Evolutionary conservation across 306 rosid species (phyloP), one percentile per base, ranked within the genome.

Genomic region (Cicer yamashitae): DNA sequence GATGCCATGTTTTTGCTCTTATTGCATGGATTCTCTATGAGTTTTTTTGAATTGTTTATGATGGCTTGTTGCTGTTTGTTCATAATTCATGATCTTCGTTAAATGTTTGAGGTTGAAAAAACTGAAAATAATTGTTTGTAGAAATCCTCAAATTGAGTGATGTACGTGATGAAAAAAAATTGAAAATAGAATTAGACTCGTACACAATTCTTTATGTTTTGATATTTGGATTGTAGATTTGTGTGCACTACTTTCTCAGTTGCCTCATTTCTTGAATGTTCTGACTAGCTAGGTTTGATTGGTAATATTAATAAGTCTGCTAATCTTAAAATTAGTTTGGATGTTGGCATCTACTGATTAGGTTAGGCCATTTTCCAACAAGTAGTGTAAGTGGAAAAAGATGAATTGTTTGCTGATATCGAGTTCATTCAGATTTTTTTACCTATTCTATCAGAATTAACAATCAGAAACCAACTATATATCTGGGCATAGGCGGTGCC

Each of bases 401-500:
- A 15, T 44, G 68, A 73, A 17, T 52, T 70, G 68, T 61, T n/a
- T 62, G 59, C 37, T 61, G 59, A 41, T 52, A 6, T 73, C n/a
- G 8, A 62, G 57, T 79, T 45, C 40, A 13, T 57, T 82, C 38
- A 41, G 12, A 13, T 54, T 61, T 43, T 30, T 63, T 74, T 45
- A 63, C 50, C 37, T 57, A 20, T 22, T 54, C 44, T 62, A 45
- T 63, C 7, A 7, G 39, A 34, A 30, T 52, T 61, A 13, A 11
- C 46, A 17, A 20, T 9, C 14, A 2, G 70, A 60, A 50, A 56
- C 47, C 17, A 60, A 51, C 50, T 45, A 20, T 60, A 12, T 52
- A 20, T 52, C 30, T 53, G 17, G 25, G 17, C 1, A 13, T 62
- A 3, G 60, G 53, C 58, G 0, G 51, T 14, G 58, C 14, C 9